phyloP scores from a whole-genome alignment of 1,284 basidiomycete genomes.

The Melampsora occidentalis region DNA sequence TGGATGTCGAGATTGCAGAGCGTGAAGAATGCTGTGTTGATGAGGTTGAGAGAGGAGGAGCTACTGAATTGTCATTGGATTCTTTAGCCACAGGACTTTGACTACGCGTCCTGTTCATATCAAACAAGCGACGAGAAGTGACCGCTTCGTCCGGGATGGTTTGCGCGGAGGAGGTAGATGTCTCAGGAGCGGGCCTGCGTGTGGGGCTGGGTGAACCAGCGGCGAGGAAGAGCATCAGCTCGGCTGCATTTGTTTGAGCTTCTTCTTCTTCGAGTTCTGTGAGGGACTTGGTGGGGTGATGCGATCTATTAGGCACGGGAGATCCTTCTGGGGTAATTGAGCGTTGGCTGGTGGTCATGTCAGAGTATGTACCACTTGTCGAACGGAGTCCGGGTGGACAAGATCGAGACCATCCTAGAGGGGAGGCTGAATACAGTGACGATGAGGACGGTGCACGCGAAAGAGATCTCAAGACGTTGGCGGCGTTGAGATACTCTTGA shows the following conservation, averaged over 20 bases:
- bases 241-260: slow-evolving; percentile 30
- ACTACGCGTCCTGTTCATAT: too few species aligned
- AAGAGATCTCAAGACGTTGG: background rate
- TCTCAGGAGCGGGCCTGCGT: too few species aligned
- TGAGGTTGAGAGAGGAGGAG: too few species aligned
- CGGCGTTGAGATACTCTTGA: background rate
- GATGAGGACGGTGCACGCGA: background rate
- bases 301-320: background rate
- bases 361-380: slow-evolving; percentile 1
- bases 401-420: too few species aligned
- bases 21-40: too few species aligned
- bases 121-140: too few species aligned
- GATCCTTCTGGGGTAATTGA: slow-evolving; percentile 24
- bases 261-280: slow-evolving; percentile 27
- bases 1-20: too few species aligned
- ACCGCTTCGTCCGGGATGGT: too few species aligned
- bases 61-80: too few species aligned
- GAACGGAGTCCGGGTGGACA: slow-evolving; percentile 12
- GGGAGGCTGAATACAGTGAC: too few species aligned
- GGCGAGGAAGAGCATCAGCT: slow-evolving; percentile 41
- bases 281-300: slow-evolving; percentile 10
- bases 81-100: too few species aligned
- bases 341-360: slow-evolving; percentile 26
- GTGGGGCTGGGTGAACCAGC: slow-evolving; percentile 31
- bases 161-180: too few species aligned